Base-by-base conservation (phyloP, 2,329 filamentous ascomycete species). In the Stagonosporopsis tanaceti region DNA sequence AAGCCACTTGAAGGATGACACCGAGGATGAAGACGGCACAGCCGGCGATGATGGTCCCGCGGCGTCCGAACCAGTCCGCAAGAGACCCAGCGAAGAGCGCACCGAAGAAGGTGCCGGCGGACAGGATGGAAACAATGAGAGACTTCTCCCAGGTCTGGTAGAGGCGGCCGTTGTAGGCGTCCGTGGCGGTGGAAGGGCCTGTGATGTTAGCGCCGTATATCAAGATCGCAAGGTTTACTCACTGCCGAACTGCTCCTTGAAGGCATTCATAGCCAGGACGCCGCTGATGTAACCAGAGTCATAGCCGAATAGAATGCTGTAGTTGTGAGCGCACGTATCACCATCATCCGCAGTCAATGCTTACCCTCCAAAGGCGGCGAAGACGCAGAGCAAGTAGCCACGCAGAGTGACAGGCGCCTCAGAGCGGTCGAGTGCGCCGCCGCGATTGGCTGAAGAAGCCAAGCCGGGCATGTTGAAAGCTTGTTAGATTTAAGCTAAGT, bases 91-190 rank as follows among this genome's bases (percentile, higher is more conserved):
- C 86, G n/a, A 88, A 74, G 27, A 95, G 81, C 22, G 92, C 84
- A 46, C 92, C 92, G 52, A 92, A 79, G 66, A 91, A 88, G n/a
- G 91, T 95, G 34, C 92, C 92, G 24, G 88, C 89, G 57, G 91
- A 95, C 41, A 96, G 83, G 61, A 96, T 94, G 12, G 91, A 89
- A 42, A 94, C 90, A 52, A 93, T 89, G 61, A 90, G 81, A 25
- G 91, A 89, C 40, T 87, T 86, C 74, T 94, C 82, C 63, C 65
- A 67, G 9, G 75, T 74, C 17, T 60, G 62, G 55, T 75, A 72
- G 78, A 74, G 60, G 24, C 64, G 68, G 34, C 65, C 65, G 47
- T 69, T 63, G 57, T 48, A 81, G 75, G 51, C 89, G 35, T 56
- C 73, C 62, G 63, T 72, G 41, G 61, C 57, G 55, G 53, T 60